Percentiles rank a stretch among this genome's conserved stretches.
These are phyloP conservation scores for Sarocladium oryzae DNA, from an alignment of 2,329 filamentous ascomycete species.

Conservation along the genomic window DNA sequence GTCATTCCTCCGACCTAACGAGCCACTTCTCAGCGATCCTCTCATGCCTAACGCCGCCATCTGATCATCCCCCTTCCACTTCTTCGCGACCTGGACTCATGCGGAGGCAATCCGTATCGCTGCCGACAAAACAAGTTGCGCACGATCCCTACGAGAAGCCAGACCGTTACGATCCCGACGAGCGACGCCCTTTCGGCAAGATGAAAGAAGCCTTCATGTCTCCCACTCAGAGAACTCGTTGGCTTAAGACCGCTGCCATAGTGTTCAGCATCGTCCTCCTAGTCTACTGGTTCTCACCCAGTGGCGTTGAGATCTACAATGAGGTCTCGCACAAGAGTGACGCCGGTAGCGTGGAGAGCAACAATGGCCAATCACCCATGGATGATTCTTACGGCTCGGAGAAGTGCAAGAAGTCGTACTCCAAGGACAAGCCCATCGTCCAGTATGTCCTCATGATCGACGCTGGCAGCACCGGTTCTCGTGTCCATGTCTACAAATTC, in stretches of 20 bases:
- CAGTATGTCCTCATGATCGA: constrained; percentile 99
- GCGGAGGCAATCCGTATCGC: constrained; percentile 59
- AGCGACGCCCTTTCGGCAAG: constrained; percentile 44
- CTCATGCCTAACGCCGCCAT: constrained; percentile 12
- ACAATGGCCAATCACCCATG: constrained; percentile 45
- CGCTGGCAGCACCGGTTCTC: constrained; percentile 92
- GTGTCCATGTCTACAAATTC: constrained; percentile 98
- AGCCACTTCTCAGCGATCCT: constrained; percentile 3
- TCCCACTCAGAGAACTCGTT: constrained; percentile 59
- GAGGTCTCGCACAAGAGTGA: constrained; percentile 17
- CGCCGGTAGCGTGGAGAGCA: constrained; percentile 17
- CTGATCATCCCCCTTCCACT: background rate
- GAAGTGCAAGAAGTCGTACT: constrained; percentile 76
- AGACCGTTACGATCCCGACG: constrained; percentile 48
- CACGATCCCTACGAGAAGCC: constrained; percentile 61
- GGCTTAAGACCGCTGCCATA: constrained; percentile 59
- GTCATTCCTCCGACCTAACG: background rate
- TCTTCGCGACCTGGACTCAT: constrained; percentile 32
- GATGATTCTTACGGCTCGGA: constrained; percentile 61
- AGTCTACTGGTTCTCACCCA: constrained; percentile 58
- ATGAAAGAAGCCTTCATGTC: constrained; percentile 54
- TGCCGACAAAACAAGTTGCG: constrained; percentile 52
- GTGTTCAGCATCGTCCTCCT: constrained; percentile 52
- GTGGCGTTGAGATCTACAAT: constrained; percentile 47
- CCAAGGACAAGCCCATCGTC: constrained; percentile 84